Conservation (phyloP, 2,329 filamentous ascomycete genomes). For the Ophiosphaerella narmari region DNA sequence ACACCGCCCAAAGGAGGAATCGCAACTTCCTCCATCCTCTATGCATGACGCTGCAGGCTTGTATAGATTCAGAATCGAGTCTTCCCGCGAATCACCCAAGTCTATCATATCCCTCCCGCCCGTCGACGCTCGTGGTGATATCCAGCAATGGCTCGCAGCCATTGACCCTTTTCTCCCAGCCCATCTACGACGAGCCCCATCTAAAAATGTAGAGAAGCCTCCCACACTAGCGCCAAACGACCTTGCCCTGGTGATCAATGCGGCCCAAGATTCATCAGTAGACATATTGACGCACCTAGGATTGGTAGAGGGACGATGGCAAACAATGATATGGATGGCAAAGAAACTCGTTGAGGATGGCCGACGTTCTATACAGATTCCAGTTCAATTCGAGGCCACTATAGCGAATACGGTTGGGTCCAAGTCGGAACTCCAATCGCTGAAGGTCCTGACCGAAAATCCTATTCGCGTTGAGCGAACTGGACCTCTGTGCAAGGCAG, state of each 20-base stretch:
- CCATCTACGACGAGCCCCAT: slow-evolving; percentile 29
- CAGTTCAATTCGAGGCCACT: slow-evolving; percentile 15
- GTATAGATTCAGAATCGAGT: slow-evolving; percentile 13
- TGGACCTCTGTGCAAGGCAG: slow-evolving; percentile 16
- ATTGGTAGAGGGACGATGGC: slow-evolving; percentile 48
- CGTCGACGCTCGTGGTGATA: slow-evolving; percentile 24
- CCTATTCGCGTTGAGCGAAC: slow-evolving; percentile 24
- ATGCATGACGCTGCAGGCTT: neutral
- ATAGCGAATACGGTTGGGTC: slow-evolving; percentile 24
- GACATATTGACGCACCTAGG: slow-evolving; percentile 50
- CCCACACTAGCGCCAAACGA: slow-evolving; percentile 29
- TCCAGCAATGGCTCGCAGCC: slow-evolving; percentile 40
- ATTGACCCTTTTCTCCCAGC: slow-evolving; percentile 46
- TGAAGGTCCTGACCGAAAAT: slow-evolving; percentile 31
- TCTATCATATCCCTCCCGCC: slow-evolving; percentile 29
- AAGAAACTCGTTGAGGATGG: slow-evolving; percentile 48
- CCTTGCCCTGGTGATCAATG: slow-evolving; percentile 30
- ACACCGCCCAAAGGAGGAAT: slow-evolving; percentile 15
- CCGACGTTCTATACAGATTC: slow-evolving; percentile 10
- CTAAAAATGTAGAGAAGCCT: slow-evolving; percentile 11
- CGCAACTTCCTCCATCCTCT: slow-evolving; percentile 1
- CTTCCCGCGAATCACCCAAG: slow-evolving; percentile 4
- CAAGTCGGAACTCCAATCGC: slow-evolving; percentile 11
- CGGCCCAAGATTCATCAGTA: slow-evolving; percentile 33
- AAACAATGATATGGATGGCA: slow-evolving; percentile 52